Conservation (phyloP, 768 basidiomycete genomes). For the Crucibulum laeve region DNA sequence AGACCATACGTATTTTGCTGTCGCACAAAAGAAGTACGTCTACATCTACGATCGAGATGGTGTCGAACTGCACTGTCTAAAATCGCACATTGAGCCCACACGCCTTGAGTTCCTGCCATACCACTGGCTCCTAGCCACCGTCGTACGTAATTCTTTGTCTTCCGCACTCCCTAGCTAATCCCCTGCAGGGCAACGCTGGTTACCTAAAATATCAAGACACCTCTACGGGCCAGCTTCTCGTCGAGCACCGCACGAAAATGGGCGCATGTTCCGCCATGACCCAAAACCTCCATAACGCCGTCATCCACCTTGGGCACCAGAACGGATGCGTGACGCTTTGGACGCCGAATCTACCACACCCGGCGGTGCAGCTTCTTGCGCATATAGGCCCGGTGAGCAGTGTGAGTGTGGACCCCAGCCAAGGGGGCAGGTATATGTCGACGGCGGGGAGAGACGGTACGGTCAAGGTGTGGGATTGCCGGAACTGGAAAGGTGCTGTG, state of each 20-base stretch:
- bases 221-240: conserved; percentile 83
- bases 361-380: conserved; percentile 87
- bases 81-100: conserved; percentile 84
- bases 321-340: conserved; percentile 95
- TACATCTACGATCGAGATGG: conserved; percentile 96
- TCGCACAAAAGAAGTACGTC: conserved; percentile 93
- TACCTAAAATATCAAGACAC: conserved; percentile 97
- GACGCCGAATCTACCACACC: conserved; percentile 92
- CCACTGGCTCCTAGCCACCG: conserved; percentile 87
- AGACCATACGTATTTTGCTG: conserved; percentile 89
- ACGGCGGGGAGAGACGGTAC: conserved; percentile 83
- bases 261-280: conserved; percentile 83
- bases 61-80: conserved; percentile 84
- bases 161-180: background rate
- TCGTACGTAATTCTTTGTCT: conserved; percentile 47
- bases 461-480: conserved; percentile 95
- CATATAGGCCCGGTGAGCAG: conserved; percentile 85
- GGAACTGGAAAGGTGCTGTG: conserved; percentile 91
- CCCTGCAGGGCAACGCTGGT: conserved; percentile 73
- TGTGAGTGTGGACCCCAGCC: conserved; percentile 78
- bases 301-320: conserved; percentile 91
- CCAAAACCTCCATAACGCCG: conserved; percentile 90
- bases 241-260: conserved; percentile 86
- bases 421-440: conserved; percentile 87
- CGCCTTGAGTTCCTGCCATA: conserved; percentile 91